Base-by-base conservation (phyloP, 345 rosid genomes). In the Camelina neglecta region DNA sequence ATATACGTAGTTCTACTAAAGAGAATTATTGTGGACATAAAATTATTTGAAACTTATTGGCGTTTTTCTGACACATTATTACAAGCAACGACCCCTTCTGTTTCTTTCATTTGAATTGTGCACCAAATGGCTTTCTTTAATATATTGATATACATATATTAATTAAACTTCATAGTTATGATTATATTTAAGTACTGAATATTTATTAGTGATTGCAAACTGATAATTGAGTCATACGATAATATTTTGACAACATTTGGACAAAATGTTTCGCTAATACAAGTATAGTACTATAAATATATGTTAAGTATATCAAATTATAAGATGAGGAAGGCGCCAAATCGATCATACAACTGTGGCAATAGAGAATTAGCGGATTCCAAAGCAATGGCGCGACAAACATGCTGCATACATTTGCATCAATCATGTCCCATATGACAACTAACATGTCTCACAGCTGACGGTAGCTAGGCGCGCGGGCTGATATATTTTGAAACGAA, bases 21-120 rank as follows among this genome's bases (percentile, higher is more conserved):
- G 8, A 26, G 18, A 60, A 60, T 53, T 10, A 68, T 53, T 26
- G 74, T 51, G 35, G 24, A 33, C 20, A 51, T 69, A 20, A 20
- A 60, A 60, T 61, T 68, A 33, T 69, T 68, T 29, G 38, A 51
- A 75, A 60, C 69, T 75, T 68, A 68, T 68, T 67, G 68, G 35
- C 49, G 29, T 29, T 39, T 75, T 18, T 33, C 70, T 75, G 79
- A 69, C 70, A 44, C 57, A 54, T 8, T 7, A 35, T 42, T 57
- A 68, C 61, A 48, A 68, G 49, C 74, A 60, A 39, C 20, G 29
- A 61, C 50, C 67, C 23, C 69, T 51, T 60, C 29, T 42, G 48
- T 51, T 74, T 50, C 42, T 58, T 67, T 63, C 47, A 50, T 75
- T 67, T 67, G 8, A 51, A 39, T 7, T 60, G 55, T 50, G 5